Conservation (phyloP, 768 basidiomycete species). For the Hygrocybe coccinea region DNA sequence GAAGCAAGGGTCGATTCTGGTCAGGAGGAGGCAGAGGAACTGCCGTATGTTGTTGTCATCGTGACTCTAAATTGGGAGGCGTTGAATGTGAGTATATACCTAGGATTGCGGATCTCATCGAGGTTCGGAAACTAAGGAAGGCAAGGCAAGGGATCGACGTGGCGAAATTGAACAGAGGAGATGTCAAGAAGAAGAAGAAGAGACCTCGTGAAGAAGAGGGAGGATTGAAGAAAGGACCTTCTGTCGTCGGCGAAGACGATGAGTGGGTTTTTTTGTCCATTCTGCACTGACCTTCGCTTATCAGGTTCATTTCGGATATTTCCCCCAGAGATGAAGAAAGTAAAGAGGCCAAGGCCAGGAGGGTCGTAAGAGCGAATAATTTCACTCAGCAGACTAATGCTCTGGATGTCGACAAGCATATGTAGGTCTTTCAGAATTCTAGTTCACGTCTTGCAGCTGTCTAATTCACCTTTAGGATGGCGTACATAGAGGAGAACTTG, state of each 20-base stretch:
- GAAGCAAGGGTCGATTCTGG: constrained; percentile 35
- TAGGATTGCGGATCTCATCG: constrained; percentile 79
- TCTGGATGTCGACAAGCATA: constrained; percentile 96
- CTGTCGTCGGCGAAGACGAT: constrained; percentile 44
- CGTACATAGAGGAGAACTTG: constrained; percentile 93
- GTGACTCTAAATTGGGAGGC: background rate
- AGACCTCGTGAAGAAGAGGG: constrained; percentile 46
- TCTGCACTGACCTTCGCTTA: background rate
- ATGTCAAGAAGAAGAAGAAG: constrained; percentile 67
- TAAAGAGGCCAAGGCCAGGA: constrained; percentile 64
- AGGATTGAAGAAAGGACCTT: constrained; percentile 51
- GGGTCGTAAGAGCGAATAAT: constrained; percentile 78
- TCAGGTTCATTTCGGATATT: background rate
- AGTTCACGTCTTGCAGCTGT: background rate
- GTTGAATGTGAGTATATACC: constrained; percentile 5
- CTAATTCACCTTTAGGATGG: constrained; percentile 65
- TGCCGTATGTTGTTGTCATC: constrained; percentile 46
- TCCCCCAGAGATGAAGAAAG: constrained; percentile 53
- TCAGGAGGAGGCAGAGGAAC: constrained; percentile 41
- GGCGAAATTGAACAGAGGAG: constrained; percentile 79
- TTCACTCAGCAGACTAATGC: constrained; percentile 97
- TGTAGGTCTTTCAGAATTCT: constrained; percentile 49
- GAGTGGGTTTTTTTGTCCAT: constrained; percentile 42
- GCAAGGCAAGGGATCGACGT: constrained; percentile 80
- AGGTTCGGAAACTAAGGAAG: constrained; percentile 72